A percentile compares a stretch with the other conserved stretches of the same genome.
These are phyloP conservation scores for Cryphonectria japonica DNA, from an alignment of 2,329 filamentous ascomycete genomes.

Conservation along the genomic window DNA sequence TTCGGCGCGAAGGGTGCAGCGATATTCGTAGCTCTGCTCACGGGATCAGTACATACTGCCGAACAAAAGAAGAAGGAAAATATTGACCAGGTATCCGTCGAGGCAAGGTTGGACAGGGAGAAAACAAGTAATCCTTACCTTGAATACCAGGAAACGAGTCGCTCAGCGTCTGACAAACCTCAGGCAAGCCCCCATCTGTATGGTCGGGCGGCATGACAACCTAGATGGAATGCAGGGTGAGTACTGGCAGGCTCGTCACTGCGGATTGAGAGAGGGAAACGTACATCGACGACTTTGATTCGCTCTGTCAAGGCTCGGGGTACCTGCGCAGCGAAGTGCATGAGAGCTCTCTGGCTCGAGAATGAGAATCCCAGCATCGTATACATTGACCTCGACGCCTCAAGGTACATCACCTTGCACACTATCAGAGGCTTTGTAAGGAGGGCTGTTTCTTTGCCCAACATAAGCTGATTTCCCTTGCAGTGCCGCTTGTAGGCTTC, in stretches of 20 bases:
- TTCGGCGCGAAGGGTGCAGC: neutral
- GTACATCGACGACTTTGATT: slow-evolving; percentile 8
- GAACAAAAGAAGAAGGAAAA: neutral
- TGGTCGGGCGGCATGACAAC: neutral
- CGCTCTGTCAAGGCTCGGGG: neutral
- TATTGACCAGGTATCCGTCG: too few species aligned
- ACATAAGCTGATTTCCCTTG: neutral
- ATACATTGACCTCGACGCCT: slow-evolving; percentile 16
- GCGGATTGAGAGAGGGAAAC: neutral
- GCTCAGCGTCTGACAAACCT: neutral
- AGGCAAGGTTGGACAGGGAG: too few species aligned
- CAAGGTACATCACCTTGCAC: slow-evolving; percentile 14
- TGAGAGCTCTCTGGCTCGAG: neutral
- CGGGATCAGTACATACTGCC: neutral
- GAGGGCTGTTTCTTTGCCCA: neutral
- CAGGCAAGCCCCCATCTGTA: neutral
- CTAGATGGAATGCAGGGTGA: neutral
- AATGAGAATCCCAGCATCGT: slow-evolving; percentile 15
- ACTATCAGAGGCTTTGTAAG: slow-evolving; percentile 14
- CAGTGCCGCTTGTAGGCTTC: slow-evolving; percentile 1
- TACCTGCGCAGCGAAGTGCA: neutral
- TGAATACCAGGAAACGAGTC: slow-evolving; percentile 1
- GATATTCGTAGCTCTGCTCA: slow-evolving; percentile 13
- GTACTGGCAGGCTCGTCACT: neutral
- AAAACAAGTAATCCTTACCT: neutral